Evolutionary conservation across 805 yeast genomes (phyloP).

Genomic region (Pichia heedii): DNA sequence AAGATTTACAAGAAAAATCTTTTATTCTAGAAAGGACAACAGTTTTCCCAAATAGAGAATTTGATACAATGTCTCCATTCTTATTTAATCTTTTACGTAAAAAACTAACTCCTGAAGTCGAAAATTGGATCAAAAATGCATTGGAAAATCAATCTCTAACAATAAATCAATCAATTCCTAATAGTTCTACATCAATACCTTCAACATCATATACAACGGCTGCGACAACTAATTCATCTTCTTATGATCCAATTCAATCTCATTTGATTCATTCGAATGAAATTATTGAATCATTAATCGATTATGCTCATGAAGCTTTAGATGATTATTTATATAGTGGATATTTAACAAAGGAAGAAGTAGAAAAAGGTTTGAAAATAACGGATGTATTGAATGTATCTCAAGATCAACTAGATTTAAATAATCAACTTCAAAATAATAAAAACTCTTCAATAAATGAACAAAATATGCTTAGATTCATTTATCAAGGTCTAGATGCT

Average conservation of each 20-base stretch:
- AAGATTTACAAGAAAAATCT: conserved; percentile 53
- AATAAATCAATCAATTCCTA: not conserved
- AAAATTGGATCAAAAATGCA: conserved; percentile 54
- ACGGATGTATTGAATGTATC: conserved; percentile 11
- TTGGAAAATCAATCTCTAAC: conserved; percentile 4
- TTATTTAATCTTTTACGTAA: conserved; percentile 79
- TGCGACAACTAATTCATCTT: not conserved
- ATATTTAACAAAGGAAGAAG: conserved; percentile 44
- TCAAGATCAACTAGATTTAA: not conserved
- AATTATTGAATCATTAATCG: conserved; percentile 60
- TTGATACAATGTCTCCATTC: conserved; percentile 81
- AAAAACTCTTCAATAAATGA: conserved; percentile 9
- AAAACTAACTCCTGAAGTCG: conserved; percentile 84
- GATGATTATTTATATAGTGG: conserved; percentile 58
- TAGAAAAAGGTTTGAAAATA: conserved; percentile 22
- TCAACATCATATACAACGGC: not conserved
- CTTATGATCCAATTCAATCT: not conserved
- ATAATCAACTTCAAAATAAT: not conserved
- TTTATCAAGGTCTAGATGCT: conserved; percentile 36
- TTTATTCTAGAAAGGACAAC: conserved; percentile 56
- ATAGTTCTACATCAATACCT: not conserved
- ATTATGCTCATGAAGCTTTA: conserved; percentile 41
- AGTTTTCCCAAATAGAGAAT: conserved; percentile 74
- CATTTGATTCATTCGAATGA: conserved; percentile 33
- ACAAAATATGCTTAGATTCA: conserved; percentile 34